Conservation (phyloP, 73 alveolate species). For the Paramecium octaurelia region DNA sequence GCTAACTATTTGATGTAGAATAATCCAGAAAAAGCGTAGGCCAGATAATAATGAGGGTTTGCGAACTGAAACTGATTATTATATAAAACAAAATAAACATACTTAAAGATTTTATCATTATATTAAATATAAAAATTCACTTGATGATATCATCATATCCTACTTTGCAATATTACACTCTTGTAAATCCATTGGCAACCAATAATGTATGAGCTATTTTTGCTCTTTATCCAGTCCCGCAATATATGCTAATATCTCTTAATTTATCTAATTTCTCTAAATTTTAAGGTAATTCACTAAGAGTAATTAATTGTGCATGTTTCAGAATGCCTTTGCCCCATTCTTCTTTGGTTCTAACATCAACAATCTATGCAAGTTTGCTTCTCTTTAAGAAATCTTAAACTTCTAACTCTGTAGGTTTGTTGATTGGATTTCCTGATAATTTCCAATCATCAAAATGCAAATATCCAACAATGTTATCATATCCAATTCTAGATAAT, state of each 20-base stretch:
- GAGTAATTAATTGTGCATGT: conserved; percentile 53
- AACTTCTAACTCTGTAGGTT: conserved; percentile 18
- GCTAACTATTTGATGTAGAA: conserved; percentile 78
- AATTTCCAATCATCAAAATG: conserved; percentile 40
- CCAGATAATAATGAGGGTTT: not conserved
- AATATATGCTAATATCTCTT: conserved; percentile 47
- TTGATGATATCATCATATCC: conserved; percentile 48
- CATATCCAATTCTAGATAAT: conserved; percentile 67
- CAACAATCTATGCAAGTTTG: conserved; percentile 30
- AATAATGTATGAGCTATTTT: conserved; percentile 55
- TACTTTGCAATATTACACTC: conserved; percentile 14
- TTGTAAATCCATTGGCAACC: conserved; percentile 37
- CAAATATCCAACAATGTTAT: conserved; percentile 48
- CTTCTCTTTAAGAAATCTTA: conserved; percentile 37
- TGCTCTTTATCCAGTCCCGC: conserved; percentile 60
- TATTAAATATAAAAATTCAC: not conserved
- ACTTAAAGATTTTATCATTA: not conserved
- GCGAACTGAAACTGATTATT: conserved; percentile 38
- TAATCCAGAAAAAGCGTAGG: conserved; percentile 69
- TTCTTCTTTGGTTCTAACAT: conserved; percentile 58
- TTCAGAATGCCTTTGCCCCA: conserved; percentile 36
- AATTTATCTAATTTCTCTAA: conserved; percentile 25
- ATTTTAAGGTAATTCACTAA: conserved; percentile 43
- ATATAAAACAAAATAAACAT: not conserved
- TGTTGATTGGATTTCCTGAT: not conserved